phyloP scores from a whole-genome alignment of 768 basidiomycete species.

The Suillus occidentalis region DNA sequence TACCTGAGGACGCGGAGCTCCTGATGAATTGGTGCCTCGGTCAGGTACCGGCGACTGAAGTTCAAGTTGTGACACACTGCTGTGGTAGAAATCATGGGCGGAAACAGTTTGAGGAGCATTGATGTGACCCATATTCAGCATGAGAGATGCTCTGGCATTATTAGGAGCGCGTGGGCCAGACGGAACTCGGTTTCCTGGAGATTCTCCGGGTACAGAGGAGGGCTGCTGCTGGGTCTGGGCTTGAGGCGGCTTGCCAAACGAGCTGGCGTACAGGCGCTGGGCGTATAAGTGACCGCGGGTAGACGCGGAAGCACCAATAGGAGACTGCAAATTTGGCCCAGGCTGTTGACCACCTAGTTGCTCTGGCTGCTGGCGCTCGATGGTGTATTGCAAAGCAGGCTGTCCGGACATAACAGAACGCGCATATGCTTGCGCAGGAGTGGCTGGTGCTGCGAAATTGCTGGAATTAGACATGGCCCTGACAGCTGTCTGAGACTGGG shows the following conservation, averaged over 20 bases:
- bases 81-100: conserved; percentile 20
- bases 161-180: neutral
- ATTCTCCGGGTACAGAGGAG: conserved; percentile 1
- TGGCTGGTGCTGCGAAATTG: conserved; percentile 6
- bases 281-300: conserved; percentile 33
- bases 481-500: neutral
- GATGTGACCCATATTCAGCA: neutral
- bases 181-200: neutral
- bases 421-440: conserved; percentile 24
- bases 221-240: neutral
- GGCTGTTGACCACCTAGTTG: neutral
- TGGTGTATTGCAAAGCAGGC: conserved; percentile 14
- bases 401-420: conserved; percentile 14
- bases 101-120: conserved; percentile 5
- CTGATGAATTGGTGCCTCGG: neutral
- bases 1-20: conserved; percentile 5
- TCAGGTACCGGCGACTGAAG: conserved; percentile 7
- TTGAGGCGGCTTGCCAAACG: conserved; percentile 23
- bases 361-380: conserved; percentile 20
- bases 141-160: neutral
- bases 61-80: conserved; percentile 9
- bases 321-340: conserved; percentile 1
- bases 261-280: conserved; percentile 46
- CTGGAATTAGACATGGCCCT: neutral
- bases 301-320: conserved; percentile 8